Base-by-base conservation (phyloP, 2,329 filamentous ascomycete genomes). In the Lecanicillium sp. region DNA sequence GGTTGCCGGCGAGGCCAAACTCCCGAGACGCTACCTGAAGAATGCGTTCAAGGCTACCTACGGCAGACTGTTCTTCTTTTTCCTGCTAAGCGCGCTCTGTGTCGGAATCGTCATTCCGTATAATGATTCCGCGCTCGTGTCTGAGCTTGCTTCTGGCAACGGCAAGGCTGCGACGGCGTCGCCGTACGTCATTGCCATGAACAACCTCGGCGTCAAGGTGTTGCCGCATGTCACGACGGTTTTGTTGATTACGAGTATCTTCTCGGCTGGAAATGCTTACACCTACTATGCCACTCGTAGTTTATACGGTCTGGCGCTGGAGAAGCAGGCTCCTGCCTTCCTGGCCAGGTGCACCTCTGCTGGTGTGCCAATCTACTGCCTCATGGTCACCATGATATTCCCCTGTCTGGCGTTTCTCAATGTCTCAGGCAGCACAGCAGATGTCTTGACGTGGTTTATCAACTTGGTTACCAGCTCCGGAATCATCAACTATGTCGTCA, bases 11-110 rank as follows among this genome's bases (percentile, higher is more conserved):
- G 81, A 85, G 57, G 71, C 79, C 2, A 66, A 80, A 48, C 74
- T 79, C 43, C 81, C 81, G 0, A 71, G 79, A 4, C 61, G 59
- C 9, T 73, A 75, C 33, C 72, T 88, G 58, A 81, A 81, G 20
- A 71, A 69, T 36, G 83, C 83, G 1, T 87, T 76, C 62, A 85
- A 84, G 50, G 79, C 77, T 1, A 79, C 86, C 5, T 85, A 85
- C 59, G 82, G 79, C 54, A 77, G 84, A 33, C 70, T 87, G 34
- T 79, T 76, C 2, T 59, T 77, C 10, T 87, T 87, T 60, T 87
- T 85, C 58, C 69, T 85, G 15, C 68, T 83, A 3, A 81, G 81
- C 5, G 77, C 79, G 3, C 64, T 88, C 1, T 71, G 69, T 20
- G 72, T 83, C 17, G 80, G 79, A n/a, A 79, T 84, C 35, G 58